Evolutionary conservation across 345 rosid genomes (phyloP).

Genomic region (Cardamine chenopodiifolia): DNA sequence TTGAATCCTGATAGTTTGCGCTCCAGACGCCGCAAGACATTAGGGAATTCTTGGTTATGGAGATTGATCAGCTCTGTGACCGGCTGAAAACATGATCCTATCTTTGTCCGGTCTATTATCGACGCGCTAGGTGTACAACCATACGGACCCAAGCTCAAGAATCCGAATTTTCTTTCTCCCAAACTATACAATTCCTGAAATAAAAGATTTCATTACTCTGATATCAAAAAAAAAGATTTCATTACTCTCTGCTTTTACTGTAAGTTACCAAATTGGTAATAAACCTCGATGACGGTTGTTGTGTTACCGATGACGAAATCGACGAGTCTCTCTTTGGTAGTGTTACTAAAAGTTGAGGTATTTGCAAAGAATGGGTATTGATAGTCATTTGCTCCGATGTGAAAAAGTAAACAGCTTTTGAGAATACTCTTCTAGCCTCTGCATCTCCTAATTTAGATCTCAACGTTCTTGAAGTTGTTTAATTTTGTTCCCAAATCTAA

Average conservation of each 20-base stretch:
- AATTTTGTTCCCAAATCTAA: constrained; percentile 48
- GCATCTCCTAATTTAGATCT: constrained; percentile 49
- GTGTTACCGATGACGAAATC: constrained; percentile 58
- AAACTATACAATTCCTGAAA: constrained; percentile 58
- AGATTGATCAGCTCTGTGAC: constrained; percentile 45
- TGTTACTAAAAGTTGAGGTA: constrained; percentile 47
- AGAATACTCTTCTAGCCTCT: constrained; percentile 47
- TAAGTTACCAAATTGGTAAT: neutral
- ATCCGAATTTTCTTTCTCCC: constrained; percentile 77
- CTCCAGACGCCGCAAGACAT: constrained; percentile 45
- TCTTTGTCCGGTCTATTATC: constrained; percentile 37
- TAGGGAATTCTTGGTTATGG: constrained; percentile 62
- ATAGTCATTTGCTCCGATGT: constrained; percentile 77
- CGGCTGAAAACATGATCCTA: constrained; percentile 57
- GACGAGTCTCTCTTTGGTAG: constrained; percentile 44
- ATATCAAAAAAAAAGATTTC: neutral
- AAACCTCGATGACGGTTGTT: constrained; percentile 50
- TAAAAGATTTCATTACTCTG: neutral
- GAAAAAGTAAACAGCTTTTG: constrained; percentile 62
- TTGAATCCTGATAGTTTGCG: constrained; percentile 57
- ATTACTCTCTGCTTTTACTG: neutral
- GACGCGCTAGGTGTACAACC: constrained; percentile 66
- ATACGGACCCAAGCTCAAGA: constrained; percentile 55
- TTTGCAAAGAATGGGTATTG: constrained; percentile 63
- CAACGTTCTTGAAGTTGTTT: constrained; percentile 52